Conservation (phyloP, 208 protist genomes). For the Leishmania gerbilli region DNA sequence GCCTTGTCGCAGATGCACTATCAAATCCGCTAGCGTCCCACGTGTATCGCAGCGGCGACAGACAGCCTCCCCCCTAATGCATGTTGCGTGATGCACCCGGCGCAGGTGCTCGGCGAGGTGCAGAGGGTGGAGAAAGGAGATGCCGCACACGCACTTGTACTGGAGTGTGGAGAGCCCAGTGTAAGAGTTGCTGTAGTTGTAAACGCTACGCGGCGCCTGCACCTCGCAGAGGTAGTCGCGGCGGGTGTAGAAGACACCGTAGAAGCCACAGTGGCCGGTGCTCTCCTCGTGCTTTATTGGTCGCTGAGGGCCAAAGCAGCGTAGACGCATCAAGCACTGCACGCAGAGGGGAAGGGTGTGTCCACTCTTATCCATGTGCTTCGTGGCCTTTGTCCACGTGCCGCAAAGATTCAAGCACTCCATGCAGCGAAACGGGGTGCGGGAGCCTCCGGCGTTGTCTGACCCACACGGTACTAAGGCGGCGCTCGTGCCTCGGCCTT, state of each 20-base stretch:
- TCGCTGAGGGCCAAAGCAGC: constrained; percentile 60
- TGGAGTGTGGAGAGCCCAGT: constrained; percentile 52
- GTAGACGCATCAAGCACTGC: constrained; percentile 48
- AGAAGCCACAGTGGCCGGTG: constrained; percentile 56
- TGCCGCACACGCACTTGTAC: constrained; percentile 70
- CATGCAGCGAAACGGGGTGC: constrained; percentile 55
- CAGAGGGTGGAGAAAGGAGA: constrained; percentile 54
- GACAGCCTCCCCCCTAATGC: constrained; percentile 37
- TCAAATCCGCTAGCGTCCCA: constrained; percentile 42
- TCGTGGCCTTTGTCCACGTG: constrained; percentile 75
- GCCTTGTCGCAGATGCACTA: constrained; percentile 39
- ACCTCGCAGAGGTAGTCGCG: constrained; percentile 57
- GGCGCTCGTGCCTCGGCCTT: background rate
- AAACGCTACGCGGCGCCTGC: constrained; percentile 24
- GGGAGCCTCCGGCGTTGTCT: background rate
- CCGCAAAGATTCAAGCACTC: constrained; percentile 54
- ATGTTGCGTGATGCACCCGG: constrained; percentile 42
- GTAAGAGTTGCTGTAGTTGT: constrained; percentile 41
- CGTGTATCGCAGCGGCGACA: constrained; percentile 49
- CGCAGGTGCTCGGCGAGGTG: constrained; percentile 66
- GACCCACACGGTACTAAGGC: background rate
- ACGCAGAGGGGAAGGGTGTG: constrained; percentile 67
- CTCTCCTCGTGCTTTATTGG: constrained; percentile 59
- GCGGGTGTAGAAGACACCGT: constrained; percentile 61
- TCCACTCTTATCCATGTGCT: constrained; percentile 55